Evolutionary conservation across 1,139 yeast species (phyloP).

Genomic region (Blastobotrys indianensis): DNA sequence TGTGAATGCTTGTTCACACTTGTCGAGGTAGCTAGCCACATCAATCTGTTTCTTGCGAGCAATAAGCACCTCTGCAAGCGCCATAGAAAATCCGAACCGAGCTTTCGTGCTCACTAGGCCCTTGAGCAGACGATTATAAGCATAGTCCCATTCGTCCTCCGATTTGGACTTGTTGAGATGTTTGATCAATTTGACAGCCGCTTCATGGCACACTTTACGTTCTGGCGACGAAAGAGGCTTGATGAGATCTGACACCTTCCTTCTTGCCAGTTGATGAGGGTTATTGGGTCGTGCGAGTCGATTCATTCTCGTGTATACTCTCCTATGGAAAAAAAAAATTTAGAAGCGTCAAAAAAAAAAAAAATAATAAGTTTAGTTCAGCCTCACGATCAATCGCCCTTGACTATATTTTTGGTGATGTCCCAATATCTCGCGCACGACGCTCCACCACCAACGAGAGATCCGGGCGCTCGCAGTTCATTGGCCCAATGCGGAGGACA

Average conservation of each 20-base stretch:
- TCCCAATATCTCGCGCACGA: constrained; percentile 2
- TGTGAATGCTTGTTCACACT: constrained; percentile 41
- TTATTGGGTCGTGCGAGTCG: too few species aligned
- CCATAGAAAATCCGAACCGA: constrained; percentile 82
- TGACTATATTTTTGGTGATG: constrained; percentile 1
- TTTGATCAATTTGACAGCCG: constrained; percentile 62
- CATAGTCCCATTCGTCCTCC: constrained; percentile 72
- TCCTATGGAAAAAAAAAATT: too few species aligned
- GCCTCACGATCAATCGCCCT: too few species aligned
- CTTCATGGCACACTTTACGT: constrained; percentile 62
- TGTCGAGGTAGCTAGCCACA: constrained; percentile 41
- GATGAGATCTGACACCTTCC: constrained; percentile 51
- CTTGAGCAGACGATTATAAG: constrained; percentile 65
- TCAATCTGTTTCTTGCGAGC: constrained; percentile 38
- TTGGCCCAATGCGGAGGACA: too few species aligned
- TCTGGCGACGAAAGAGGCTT: constrained; percentile 74
- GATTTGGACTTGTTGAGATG: constrained; percentile 44
- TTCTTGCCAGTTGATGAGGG: neutral
- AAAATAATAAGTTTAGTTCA: too few species aligned
- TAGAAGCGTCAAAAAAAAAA: too few species aligned
- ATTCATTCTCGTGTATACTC: too few species aligned
- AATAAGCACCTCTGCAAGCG: constrained; percentile 65
- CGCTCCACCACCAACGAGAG: neutral
- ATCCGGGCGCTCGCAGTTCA: too few species aligned
- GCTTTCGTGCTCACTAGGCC: constrained; percentile 82